Evolutionary conservation across 345 rosid species (phyloP), one percentile per base, ranked within the genome.

Genomic region (Acer saccharum): DNA sequence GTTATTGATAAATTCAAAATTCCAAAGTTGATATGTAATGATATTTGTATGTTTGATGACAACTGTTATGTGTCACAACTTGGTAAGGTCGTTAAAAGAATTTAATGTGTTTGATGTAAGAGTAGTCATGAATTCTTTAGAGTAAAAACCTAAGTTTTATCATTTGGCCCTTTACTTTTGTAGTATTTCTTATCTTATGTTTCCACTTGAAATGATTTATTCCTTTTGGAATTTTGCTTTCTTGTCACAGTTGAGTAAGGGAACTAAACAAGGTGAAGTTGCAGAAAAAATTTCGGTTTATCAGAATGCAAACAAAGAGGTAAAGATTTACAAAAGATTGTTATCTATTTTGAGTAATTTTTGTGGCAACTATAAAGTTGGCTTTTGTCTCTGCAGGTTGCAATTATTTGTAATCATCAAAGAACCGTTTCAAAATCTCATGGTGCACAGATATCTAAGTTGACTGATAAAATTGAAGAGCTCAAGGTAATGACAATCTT

Each of bases 331-430:
- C 7, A 25, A 27, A 48, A n/a, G 17, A 11, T 58, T 13, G 50
- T 35, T 46, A 11, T 43, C 21, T 1, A 23, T 76, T 66, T 48
- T 21, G 50, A 54, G 25, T 62, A 13, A 57, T 32, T 4, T 61
- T 32, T 27, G 29, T 27, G 74, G 67, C 62, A 61, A 79, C 27
- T 72, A 69, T 55, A 25, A 74, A 43, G 65, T 68, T 78, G 77
- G 65, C 78, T 65, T 64, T 63, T 71, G 12, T 80, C 70, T 66
- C 73, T 79, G 71, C 89, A 97, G 99, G 99, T 97, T 76, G 99
- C 99, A 48, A 91, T 97, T 79, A 97, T 97, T 71, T 97, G 99
- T 88, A 97, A 97, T 79, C 99, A 97, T 86, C 99, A 97, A 67
- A 95, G 98, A 60, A 88, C 87, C 79, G 85, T 97, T 71, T 93